These are phyloP conservation scores for Microascus cirrosus DNA, from an alignment of 2,329 filamentous ascomycete species.

Conservation along the genomic window DNA sequence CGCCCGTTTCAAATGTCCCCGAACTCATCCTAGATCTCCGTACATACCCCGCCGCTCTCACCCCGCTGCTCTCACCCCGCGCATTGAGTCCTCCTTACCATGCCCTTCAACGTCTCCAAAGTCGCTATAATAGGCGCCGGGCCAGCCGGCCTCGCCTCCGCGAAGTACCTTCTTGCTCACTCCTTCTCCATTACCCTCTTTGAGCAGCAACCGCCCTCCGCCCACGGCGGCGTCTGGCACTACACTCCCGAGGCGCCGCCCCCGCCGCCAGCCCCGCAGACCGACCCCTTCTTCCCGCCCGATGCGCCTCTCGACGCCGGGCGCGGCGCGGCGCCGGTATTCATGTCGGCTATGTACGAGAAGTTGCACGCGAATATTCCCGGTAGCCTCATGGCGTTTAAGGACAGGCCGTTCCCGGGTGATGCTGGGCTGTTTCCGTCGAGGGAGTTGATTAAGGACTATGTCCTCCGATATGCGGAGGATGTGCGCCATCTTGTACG, in stretches of 20 bases:
- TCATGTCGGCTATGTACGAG: slow-evolving; percentile 78
- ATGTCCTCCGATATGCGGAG: slow-evolving; percentile 60
- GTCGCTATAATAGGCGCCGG: slow-evolving; percentile 79
- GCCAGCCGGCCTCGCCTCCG: slow-evolving; percentile 65
- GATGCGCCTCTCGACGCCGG: slow-evolving; percentile 44
- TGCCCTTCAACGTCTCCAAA: slow-evolving; percentile 37
- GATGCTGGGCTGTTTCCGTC: slow-evolving; percentile 63
- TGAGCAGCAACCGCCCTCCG: slow-evolving; percentile 58
- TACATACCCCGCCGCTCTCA: too few relatives aligned
- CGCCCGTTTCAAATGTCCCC: too few relatives aligned
- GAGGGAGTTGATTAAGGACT: slow-evolving; percentile 59
- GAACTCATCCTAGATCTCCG: neutral
- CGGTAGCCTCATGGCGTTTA: slow-evolving; percentile 68
- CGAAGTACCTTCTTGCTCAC: slow-evolving; percentile 69
- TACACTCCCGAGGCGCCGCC: slow-evolving; percentile 46
- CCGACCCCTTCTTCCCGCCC: slow-evolving; percentile 47
- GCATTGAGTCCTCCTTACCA: too few relatives aligned
- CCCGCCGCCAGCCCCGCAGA: slow-evolving; percentile 52
- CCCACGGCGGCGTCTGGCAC: slow-evolving; percentile 76
- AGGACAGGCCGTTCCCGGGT: slow-evolving; percentile 54
- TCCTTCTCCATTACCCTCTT: slow-evolving; percentile 64
- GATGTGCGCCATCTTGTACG: slow-evolving; percentile 56
- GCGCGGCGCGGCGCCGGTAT: slow-evolving; percentile 37
- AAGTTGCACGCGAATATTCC: slow-evolving; percentile 81
- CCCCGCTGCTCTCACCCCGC: too few relatives aligned